Conservation (phyloP, 2,329 filamentous ascomycete genomes). For the Diaporthe eres region DNA sequence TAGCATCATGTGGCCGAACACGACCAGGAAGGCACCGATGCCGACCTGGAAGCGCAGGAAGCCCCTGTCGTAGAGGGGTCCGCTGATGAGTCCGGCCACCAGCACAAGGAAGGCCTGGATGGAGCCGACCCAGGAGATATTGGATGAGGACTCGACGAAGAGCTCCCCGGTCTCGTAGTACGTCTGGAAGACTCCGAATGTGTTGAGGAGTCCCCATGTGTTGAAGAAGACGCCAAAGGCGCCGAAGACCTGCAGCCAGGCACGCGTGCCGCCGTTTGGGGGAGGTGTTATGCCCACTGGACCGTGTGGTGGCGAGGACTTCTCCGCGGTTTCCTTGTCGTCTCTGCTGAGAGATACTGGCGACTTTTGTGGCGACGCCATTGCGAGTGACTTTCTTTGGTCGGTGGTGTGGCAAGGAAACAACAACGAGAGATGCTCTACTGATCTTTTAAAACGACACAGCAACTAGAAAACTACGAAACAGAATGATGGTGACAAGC, state of each 20-base stretch:
- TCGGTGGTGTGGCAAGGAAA: neutral
- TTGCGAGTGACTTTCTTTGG: neutral
- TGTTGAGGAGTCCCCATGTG: slow-evolving; percentile 62
- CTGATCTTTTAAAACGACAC: neutral
- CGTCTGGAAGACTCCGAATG: slow-evolving; percentile 69
- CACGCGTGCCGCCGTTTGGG: slow-evolving; percentile 59
- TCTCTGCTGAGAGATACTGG: neutral
- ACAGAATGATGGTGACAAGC: neutral
- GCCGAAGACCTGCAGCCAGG: slow-evolving; percentile 66
- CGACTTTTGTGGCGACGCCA: neutral
- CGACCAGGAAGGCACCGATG: slow-evolving; percentile 57
- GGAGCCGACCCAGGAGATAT: slow-evolving; percentile 62
- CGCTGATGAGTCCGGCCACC: slow-evolving; percentile 57
- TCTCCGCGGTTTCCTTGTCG: neutral
- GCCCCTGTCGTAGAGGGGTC: slow-evolving; percentile 63
- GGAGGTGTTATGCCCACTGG: slow-evolving; percentile 30
- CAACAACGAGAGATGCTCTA: neutral
- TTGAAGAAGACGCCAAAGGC: slow-evolving; percentile 69
- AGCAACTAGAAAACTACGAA: neutral
- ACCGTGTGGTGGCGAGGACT: too few species aligned
- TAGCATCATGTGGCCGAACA: slow-evolving; percentile 63
- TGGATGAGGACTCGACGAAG: slow-evolving; percentile 47
- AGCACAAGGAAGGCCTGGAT: slow-evolving; percentile 62
- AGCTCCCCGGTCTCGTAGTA: slow-evolving; percentile 63
- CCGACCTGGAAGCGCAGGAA: slow-evolving; percentile 58